These are phyloP conservation scores for Hymenoscyphus fructigenus DNA, from an alignment of 2,329 filamentous ascomycete genomes.

Conservation along the genomic window DNA sequence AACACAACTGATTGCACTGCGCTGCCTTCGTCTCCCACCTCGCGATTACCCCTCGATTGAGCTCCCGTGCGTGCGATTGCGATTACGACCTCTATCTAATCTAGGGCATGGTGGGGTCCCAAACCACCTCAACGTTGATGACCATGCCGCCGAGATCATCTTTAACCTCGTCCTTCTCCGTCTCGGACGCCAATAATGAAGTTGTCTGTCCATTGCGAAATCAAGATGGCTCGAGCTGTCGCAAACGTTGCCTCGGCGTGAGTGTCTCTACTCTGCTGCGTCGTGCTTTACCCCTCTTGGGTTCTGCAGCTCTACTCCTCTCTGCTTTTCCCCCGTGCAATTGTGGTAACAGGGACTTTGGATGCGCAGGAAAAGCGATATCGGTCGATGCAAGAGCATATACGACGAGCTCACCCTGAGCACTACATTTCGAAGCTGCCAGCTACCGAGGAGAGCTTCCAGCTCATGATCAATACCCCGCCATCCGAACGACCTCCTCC, in stretches of 20 bases:
- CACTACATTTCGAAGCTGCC: constrained; percentile 98
- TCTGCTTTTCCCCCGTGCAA: constrained; percentile 31
- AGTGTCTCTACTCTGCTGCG: constrained; percentile 51
- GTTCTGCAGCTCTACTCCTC: constrained; percentile 26
- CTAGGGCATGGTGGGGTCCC: constrained; percentile 52
- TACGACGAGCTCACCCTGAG: constrained; percentile 92
- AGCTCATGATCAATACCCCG: constrained; percentile 91
- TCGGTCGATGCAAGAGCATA: constrained; percentile 99
- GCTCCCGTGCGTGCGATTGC: constrained; percentile 23
- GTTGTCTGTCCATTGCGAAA: constrained; percentile 95
- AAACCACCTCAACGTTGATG: constrained; percentile 38
- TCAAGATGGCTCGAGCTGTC: constrained; percentile 93
- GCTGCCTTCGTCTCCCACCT: not conserved
- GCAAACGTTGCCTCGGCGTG: constrained; percentile 97
- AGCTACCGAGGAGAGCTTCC: constrained; percentile 96
- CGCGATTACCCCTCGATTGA: constrained; percentile 12
- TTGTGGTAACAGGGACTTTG: constrained; percentile 36
- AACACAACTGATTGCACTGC: not conserved
- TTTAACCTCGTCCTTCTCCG: constrained; percentile 86
- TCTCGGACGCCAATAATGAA: constrained; percentile 90
- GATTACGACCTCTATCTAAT: constrained; percentile 28
- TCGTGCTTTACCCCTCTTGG: constrained; percentile 31
- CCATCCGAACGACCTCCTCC: constrained; percentile 50
- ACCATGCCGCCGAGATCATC: constrained; percentile 84
- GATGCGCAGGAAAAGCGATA: constrained; percentile 80